Evolutionary conservation across 306 rosid genomes (phyloP).

Genomic region (Glycine tomentella): DNA sequence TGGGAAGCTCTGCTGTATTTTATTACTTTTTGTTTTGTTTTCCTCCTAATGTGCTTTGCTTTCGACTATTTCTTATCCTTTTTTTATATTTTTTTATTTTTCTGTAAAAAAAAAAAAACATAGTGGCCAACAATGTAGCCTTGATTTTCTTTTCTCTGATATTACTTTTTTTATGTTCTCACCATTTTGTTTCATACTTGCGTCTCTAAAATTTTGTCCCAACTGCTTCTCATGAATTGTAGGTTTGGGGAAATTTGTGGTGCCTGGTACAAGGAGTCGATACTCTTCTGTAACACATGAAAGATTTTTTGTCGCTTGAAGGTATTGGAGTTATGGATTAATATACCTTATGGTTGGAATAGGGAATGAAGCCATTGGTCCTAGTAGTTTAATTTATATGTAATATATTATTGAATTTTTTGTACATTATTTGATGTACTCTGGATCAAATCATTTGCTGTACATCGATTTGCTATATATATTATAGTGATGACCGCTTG

Average conservation of each 20-base stretch:
- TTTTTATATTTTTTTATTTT: not conserved
- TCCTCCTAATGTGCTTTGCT: not conserved
- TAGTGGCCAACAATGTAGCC: constrained; percentile 14
- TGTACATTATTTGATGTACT: constrained; percentile 52
- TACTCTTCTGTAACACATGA: constrained; percentile 35
- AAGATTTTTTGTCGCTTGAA: constrained; percentile 41
- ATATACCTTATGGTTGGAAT: constrained; percentile 42
- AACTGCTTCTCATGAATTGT: constrained; percentile 45
- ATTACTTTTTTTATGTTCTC: constrained; percentile 32
- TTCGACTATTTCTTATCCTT: not conserved
- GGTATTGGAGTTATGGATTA: constrained; percentile 53
- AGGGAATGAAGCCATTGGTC: constrained; percentile 74
- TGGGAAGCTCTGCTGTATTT: constrained; percentile 2
- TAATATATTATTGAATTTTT: constrained; percentile 46
- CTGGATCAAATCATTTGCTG: constrained; percentile 56
- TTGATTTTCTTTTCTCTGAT: constrained; percentile 22
- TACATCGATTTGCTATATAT: constrained; percentile 52
- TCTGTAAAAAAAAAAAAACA: not conserved
- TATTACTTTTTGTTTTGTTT: not conserved
- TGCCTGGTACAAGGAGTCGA: constrained; percentile 44
- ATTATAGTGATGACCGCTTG: constrained; percentile 39
- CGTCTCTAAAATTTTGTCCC: not conserved
- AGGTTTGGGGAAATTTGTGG: constrained; percentile 54
- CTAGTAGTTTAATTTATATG: constrained; percentile 51
- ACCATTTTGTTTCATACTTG: constrained; percentile 23